Evolutionary conservation across 192 early-diverging fungal species (phyloP), one percentile per base, ranked within the genome.

Genomic region (Cetraspora pellucida): DNA sequence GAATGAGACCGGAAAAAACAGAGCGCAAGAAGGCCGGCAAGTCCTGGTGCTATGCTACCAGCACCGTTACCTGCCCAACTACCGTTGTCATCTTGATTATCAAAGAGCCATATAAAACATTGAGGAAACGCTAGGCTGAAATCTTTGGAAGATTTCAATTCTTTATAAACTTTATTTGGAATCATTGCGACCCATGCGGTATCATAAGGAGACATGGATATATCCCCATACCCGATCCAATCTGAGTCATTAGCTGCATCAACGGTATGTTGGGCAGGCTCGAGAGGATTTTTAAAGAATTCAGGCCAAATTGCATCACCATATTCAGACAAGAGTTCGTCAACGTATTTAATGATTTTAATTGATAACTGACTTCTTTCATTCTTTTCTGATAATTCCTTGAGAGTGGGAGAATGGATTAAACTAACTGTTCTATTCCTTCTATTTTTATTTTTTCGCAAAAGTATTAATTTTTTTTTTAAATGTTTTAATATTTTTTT

Each of bases 201-300:
- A 73, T 73, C 72, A 44, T 73, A 73, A 21, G 30, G 21, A 11
- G 72, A 73, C 55, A 73, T 71, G 27, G 69, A 71, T 27, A 54
- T 27, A 10, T 71, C 49, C 0, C 69, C 69, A 52, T 54, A 71
- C 6, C 69, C 69, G 7, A 25, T 71, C 69, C 50, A 71, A 25
- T 49, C 23, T 11, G 21, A 23, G 14, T 71, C 50, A 16, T 44
- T 44, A 10, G 10, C 10, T 17, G 23, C 47, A 49, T 71, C 69
- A 10, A 31, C n/a, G 0, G 69, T 23, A 7, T 11, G 45, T 71
- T 23, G 49, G 1, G 69, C 69, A 25, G 69, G 45, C 25, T 71
- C 47, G 10, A 21, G 7, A 8, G 69, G 69, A n/a, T n/a, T 25
- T 43, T 54, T 10, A 47, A 52, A 71, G 25, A 71, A 71, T 3